Conservation (phyloP, 768 basidiomycete genomes). For the Mycena leptocephala region DNA sequence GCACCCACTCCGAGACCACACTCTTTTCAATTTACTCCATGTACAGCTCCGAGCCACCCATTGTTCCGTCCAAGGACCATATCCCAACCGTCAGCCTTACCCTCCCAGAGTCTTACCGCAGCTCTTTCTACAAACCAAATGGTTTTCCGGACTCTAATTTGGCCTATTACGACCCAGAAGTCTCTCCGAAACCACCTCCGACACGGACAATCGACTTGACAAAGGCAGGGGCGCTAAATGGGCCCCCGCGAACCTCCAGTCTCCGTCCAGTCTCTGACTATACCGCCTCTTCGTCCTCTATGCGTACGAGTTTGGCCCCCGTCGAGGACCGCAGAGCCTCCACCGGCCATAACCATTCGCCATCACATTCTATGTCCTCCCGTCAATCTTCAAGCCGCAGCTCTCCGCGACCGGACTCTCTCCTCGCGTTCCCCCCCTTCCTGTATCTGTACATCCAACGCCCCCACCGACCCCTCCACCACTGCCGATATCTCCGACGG, state of each 20-base stretch:
- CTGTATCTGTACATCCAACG: constrained; percentile 10
- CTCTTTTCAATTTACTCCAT: constrained; percentile 91
- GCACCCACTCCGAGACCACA: constrained; percentile 79
- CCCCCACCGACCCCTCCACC: constrained; percentile 37
- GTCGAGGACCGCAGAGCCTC: constrained; percentile 52
- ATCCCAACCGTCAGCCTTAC: constrained; percentile 53
- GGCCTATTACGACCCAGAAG: constrained; percentile 49
- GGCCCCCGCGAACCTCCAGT: constrained; percentile 32
- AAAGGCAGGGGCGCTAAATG: constrained; percentile 34
- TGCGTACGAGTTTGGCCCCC: constrained; percentile 27
- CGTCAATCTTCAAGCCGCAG: constrained; percentile 31
- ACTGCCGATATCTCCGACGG: constrained; percentile 16
- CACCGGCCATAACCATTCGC: constrained; percentile 44
- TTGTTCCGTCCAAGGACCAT: constrained; percentile 35
- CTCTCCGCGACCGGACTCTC: constrained; percentile 31
- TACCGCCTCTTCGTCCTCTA: constrained; percentile 24
- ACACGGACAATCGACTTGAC: constrained; percentile 36
- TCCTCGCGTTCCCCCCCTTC: constrained; percentile 23
- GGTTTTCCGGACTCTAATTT: constrained; percentile 47
- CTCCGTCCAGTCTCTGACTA: constrained; percentile 34
- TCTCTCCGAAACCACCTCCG: constrained; percentile 37
- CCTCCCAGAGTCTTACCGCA: constrained; percentile 46
- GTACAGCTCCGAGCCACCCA: constrained; percentile 64
- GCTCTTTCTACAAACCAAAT: constrained; percentile 43
- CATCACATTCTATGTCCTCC: constrained; percentile 28